phyloP scores from a whole-genome alignment of 2,329 filamentous ascomycete species.

The Aspergillus hiratsukae region DNA sequence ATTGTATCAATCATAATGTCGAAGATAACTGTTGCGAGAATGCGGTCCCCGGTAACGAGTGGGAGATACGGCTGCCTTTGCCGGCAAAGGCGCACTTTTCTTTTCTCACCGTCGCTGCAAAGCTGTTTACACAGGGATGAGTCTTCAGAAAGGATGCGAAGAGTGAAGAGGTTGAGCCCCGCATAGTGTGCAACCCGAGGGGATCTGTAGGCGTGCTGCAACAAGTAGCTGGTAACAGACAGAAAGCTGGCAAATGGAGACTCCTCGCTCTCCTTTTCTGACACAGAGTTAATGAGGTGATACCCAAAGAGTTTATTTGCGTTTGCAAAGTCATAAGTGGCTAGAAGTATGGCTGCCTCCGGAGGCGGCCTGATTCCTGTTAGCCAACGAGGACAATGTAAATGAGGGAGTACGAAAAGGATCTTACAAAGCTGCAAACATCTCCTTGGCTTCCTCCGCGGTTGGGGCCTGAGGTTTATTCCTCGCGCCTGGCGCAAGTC shows the following conservation, averaged over 20 bases:
- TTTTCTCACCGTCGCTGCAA: slow-evolving; percentile 72
- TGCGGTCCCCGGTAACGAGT: slow-evolving; percentile 64
- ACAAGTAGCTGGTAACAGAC: slow-evolving; percentile 84
- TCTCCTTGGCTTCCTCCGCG: slow-evolving; percentile 73
- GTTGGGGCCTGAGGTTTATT: slow-evolving; percentile 59
- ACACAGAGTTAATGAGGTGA: slow-evolving; percentile 64
- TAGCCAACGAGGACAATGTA: slow-evolving; percentile 18
- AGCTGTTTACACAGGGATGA: slow-evolving; percentile 74
- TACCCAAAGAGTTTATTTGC: slow-evolving; percentile 94
- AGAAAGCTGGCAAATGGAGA: slow-evolving; percentile 76
- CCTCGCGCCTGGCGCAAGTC: slow-evolving; percentile 65
- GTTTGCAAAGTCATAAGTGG: slow-evolving; percentile 88
- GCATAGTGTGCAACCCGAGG: slow-evolving; percentile 74
- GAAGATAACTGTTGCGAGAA: slow-evolving; percentile 70
- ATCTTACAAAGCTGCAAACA: slow-evolving; percentile 69
- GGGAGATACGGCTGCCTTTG: slow-evolving; percentile 85
- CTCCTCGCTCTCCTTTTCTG: slow-evolving; percentile 61
- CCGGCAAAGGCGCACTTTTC: slow-evolving; percentile 75
- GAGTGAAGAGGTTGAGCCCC: slow-evolving; percentile 75
- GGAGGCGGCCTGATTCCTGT: slow-evolving; percentile 61
- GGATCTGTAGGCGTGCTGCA: slow-evolving; percentile 88
- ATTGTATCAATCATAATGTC: slow-evolving; percentile 88
- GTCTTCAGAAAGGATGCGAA: slow-evolving; percentile 85
- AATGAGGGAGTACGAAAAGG: neutral
- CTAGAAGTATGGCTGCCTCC: slow-evolving; percentile 74